phyloP scores from a whole-genome alignment of 352 stramenopile species.

The Pythium sp. region DNA sequence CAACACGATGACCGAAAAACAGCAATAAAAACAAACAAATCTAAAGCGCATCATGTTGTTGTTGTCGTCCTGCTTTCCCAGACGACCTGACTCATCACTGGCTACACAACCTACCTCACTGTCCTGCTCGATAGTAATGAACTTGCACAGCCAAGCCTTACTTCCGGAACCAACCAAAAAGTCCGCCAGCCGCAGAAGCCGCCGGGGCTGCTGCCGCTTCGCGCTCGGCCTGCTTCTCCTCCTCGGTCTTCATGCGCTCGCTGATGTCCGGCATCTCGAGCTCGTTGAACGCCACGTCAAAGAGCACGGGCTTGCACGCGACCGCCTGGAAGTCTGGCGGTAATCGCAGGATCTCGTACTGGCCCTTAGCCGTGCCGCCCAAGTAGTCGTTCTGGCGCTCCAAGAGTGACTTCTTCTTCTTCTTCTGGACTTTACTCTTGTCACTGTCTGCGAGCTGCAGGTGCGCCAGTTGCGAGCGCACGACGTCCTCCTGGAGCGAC shows the following conservation, averaged over 20 bases:
- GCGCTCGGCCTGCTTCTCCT: conserved; percentile 62
- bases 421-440: conserved; percentile 22
- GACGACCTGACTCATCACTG: neutral
- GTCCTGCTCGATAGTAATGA: neutral
- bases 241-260: conserved; percentile 71
- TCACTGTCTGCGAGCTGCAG: conserved; percentile 33
- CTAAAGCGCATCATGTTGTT: conserved; percentile 6
- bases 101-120: neutral
- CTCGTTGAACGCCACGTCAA: conserved; percentile 82
- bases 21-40: conserved; percentile 8
- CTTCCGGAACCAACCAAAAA: conserved; percentile 86
- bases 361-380: conserved; percentile 41
- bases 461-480: conserved; percentile 66
- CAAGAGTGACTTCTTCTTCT: conserved; percentile 36
- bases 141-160: conserved; percentile 17
- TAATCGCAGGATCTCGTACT: conserved; percentile 63
- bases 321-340: conserved; percentile 62
- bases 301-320: conserved; percentile 77
- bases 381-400: conserved; percentile 57
- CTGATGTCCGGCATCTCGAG: conserved; percentile 77
- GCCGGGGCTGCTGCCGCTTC: conserved; percentile 31
- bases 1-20: neutral
- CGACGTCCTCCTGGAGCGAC: conserved; percentile 46
- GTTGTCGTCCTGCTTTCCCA: neutral
- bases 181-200: conserved; percentile 23